Base-by-base conservation (phyloP, 2,329 filamentous ascomycete genomes). In the Alternaria consortialis region DNA sequence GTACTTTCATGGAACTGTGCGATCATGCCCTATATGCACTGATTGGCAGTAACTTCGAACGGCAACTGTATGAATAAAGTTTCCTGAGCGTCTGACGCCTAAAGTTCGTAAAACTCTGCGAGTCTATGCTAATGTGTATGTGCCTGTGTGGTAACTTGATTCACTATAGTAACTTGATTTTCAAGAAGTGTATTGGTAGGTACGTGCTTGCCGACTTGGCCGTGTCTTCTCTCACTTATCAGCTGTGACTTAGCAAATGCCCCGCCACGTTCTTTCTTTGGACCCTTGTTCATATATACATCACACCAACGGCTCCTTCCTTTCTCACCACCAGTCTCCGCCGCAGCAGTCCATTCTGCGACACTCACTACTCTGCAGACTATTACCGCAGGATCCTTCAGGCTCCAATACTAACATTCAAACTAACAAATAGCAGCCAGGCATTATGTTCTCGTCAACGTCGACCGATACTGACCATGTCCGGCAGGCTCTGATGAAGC, bases 401-500 rank as follows among this genome's bases (percentile, higher is more conserved):
- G 27, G n/a, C 42, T 40, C 34, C 29, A 39, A 40, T 29, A 25
- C n/a, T 31, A 42, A 36, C 48, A 20, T 5, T 8, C 15, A 52
- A 7, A 52, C 36, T 40, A 31, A 52, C 34, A 52, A 20, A 17
- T 25, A 52, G 25, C 50, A 40, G 20, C 20, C 43, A 47, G 37
- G 15, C 36, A 56, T 32, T 7, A 66, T 65, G 59, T 53, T 56
- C 44, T 58, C 62, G n/a, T 17, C 39, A 7, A 31, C n/a, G 1
- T 44, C 39, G 17, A 23, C 25, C 15, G 27, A 36, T 36, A 42
- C 51, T 27, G 55, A 56, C 34, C 32, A 29, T 23, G 46, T 63
- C 25, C 61, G 55, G 27, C 44, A 34, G 23, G 31, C 61, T n/a
- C 60, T 69, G 23, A 50, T 42, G 20, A 57, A 44, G n/a, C 63